These are phyloP conservation scores for Cercospora sojina DNA, from an alignment of 2,329 filamentous ascomycete genomes.

Conservation along the genomic window DNA sequence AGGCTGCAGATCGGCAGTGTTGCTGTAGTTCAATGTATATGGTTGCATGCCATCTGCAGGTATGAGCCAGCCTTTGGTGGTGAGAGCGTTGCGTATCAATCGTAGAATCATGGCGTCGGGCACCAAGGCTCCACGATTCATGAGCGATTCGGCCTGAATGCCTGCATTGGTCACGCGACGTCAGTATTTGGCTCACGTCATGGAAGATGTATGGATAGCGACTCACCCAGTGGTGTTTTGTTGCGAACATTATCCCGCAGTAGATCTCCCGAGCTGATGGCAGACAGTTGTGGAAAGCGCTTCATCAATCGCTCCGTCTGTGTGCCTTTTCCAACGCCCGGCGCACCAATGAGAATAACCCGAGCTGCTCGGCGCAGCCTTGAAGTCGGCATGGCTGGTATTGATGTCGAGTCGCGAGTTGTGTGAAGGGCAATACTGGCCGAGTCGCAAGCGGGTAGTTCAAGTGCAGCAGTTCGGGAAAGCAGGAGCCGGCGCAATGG, in stretches of 20 bases:
- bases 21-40: constrained; percentile 44
- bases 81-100: constrained; percentile 87
- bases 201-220: background rate
- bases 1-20: constrained; percentile 33
- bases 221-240: constrained; percentile 76
- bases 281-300: constrained; percentile 82
- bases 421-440: background rate
- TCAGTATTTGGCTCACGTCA: constrained; percentile 6
- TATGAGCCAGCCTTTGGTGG: constrained; percentile 76
- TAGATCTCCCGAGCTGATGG: constrained; percentile 91
- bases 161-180: constrained; percentile 53
- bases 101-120: constrained; percentile 88
- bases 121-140: constrained; percentile 86
- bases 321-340: constrained; percentile 93
- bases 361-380: constrained; percentile 68
- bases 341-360: constrained; percentile 90
- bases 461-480: background rate
- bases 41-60: constrained; percentile 44
- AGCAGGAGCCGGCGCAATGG: constrained; percentile 6
- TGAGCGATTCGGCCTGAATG: constrained; percentile 83
- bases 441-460: background rate
- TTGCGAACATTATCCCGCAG: constrained; percentile 89
- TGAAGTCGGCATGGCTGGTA: constrained; percentile 30
- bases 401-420: background rate
- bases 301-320: constrained; percentile 86